phyloP scores from a whole-genome alignment of 495 filamentous ascomycete species.

The Xylaria palmicola region DNA sequence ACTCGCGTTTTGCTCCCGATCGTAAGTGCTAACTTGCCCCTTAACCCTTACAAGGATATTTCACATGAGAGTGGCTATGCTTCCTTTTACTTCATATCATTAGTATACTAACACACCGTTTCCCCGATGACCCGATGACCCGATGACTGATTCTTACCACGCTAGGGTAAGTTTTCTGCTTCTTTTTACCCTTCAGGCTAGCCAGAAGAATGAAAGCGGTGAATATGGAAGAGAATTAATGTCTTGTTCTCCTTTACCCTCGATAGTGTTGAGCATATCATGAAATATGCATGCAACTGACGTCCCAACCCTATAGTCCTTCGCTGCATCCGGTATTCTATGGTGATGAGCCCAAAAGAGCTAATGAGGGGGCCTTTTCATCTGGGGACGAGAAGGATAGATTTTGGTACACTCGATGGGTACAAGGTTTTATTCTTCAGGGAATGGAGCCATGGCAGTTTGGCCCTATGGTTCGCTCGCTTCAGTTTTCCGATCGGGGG shows the following conservation, averaged over 20 bases:
- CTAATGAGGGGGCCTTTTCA: neutral
- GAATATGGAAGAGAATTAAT: neutral
- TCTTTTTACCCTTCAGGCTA: neutral
- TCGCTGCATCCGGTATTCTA: neutral
- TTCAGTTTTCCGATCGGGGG: neutral
- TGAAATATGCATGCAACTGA: neutral
- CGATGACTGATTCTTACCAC: neutral
- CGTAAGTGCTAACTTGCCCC: neutral
- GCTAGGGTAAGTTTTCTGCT: constrained; percentile 2
- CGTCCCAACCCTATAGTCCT: neutral
- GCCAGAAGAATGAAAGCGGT: neutral
- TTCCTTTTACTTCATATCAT: neutral
- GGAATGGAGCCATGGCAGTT: neutral
- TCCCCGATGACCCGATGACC: too few species aligned
- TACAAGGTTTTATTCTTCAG: neutral
- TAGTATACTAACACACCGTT: neutral
- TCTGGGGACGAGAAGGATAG: neutral
- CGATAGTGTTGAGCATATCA: neutral
- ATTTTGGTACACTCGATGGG: neutral
- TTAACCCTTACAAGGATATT: neutral
- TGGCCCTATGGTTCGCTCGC: neutral
- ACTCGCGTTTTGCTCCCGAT: neutral
- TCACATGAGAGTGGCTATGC: neutral
- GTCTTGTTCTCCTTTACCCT: too few species aligned
- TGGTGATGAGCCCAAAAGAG: neutral